Conservation (phyloP, 495 filamentous ascomycete genomes). For the Corynascus novoguineensis region DNA sequence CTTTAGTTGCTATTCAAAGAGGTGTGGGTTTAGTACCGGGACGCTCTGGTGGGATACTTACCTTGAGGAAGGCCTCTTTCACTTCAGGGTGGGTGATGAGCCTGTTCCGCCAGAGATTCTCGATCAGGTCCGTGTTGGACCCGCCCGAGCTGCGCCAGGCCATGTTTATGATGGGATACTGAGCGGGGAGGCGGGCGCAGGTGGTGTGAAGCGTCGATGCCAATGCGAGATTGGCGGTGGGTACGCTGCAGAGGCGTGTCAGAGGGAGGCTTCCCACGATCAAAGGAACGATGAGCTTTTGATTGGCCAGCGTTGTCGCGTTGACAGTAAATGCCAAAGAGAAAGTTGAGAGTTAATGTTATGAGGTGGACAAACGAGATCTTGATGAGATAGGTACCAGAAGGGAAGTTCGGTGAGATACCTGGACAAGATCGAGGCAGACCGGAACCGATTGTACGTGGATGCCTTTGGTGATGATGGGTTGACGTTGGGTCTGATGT, state of each 20-base stretch:
- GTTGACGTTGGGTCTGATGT: constrained; percentile 20
- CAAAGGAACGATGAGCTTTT: not conserved
- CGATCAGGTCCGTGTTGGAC: constrained; percentile 70
- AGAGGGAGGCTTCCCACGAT: constrained; percentile 5
- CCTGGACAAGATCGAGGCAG: not conserved
- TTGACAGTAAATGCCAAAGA: no score
- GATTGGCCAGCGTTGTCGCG: constrained; percentile 1
- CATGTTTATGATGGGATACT: constrained; percentile 48
- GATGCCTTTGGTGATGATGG: constrained; percentile 12
- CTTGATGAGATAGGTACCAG: not conserved
- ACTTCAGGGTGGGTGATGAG: constrained; percentile 69
- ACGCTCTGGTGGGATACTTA: no score
- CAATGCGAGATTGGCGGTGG: not conserved
- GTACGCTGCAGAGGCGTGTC: not conserved
- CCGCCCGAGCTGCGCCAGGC: constrained; percentile 82
- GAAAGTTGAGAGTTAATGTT: no score
- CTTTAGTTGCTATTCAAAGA: not conserved
- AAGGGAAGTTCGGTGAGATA: not conserved
- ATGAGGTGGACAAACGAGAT: no score
- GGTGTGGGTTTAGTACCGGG: no score
- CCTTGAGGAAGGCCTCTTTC: constrained; percentile 71
- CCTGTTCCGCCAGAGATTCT: constrained; percentile 66
- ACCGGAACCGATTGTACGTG: not conserved
- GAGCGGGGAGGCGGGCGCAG: not conserved
- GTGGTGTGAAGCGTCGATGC: not conserved